Evolutionary conservation across 805 yeast species (phyloP).

Genomic region (Ogataea pignaliae): DNA sequence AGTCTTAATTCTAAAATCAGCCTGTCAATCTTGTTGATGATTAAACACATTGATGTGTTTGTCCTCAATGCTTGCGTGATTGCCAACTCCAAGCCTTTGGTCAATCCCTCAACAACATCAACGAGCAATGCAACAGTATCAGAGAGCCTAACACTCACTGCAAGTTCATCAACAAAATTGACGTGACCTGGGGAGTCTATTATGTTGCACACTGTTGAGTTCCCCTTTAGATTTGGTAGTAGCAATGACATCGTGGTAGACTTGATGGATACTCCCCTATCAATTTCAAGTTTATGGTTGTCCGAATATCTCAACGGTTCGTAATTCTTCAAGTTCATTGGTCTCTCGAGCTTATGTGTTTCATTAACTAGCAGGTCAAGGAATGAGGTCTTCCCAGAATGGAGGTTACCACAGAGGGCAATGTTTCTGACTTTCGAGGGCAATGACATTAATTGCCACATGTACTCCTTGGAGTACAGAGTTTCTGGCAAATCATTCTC

Average conservation of each 20-base stretch:
- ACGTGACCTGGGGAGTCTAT: conserved; percentile 92
- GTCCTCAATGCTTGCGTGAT: conserved; percentile 49
- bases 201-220: conserved; percentile 57
- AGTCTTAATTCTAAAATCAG: conserved; percentile 74
- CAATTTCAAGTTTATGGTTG: conserved; percentile 61
- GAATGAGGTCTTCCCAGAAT: conserved; percentile 83
- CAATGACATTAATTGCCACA: conserved; percentile 40
- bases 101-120: conserved; percentile 84
- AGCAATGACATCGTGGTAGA: conserved; percentile 59
- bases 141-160: conserved; percentile 48
- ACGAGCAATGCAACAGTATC: conserved; percentile 70
- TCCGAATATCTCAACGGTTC: conserved; percentile 64
- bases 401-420: conserved; percentile 73
- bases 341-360: conserved; percentile 48
- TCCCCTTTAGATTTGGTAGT: conserved; percentile 45
- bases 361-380: conserved; percentile 63
- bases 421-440: conserved; percentile 72
- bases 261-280: conserved; percentile 66
- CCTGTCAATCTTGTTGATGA: conserved; percentile 81
- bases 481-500: conserved; percentile 54
- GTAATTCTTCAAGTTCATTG: conserved; percentile 33
- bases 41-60: conserved; percentile 50
- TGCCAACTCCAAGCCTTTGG: conserved; percentile 47
- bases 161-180: conserved; percentile 73
- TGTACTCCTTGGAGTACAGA: conserved; percentile 57